Evolutionary conservation across 768 basidiomycete species (phyloP).

Genomic region (Naganishia vaughanmartiniae): DNA sequence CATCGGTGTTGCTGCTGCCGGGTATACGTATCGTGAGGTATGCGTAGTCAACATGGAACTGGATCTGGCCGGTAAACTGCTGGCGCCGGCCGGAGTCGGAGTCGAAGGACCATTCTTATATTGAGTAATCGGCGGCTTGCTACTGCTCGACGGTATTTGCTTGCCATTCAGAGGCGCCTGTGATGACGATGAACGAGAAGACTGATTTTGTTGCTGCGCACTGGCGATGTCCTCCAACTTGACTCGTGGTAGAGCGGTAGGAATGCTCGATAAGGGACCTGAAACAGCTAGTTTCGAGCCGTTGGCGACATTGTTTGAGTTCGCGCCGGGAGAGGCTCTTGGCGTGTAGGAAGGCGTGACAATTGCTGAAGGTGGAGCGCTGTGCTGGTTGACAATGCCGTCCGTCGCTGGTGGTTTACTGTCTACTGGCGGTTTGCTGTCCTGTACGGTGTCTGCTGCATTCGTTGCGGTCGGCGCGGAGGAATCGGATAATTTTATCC

Average conservation of each 20-base stretch:
- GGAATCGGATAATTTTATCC: constrained; percentile 11
- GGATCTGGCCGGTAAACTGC: not conserved
- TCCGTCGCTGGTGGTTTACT: not conserved
- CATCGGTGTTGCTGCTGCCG: constrained; percentile 18
- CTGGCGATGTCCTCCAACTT: constrained; percentile 20
- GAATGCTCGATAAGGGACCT: not conserved
- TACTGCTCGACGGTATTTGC: not conserved
- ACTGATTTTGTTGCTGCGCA: constrained; percentile 10
- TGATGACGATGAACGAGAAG: constrained; percentile 1
- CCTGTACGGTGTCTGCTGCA: not conserved
- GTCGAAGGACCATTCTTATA: constrained; percentile 1
- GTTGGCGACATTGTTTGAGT: not conserved
- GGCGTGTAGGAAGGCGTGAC: not conserved
- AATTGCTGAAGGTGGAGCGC: not conserved
- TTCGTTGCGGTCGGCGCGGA: not conserved
- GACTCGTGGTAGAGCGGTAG: constrained; percentile 10
- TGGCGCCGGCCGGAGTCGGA: not conserved
- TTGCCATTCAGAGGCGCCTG: constrained; percentile 11
- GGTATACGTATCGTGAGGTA: constrained; percentile 20
- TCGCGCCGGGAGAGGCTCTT: not conserved
- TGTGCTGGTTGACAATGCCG: not conserved
- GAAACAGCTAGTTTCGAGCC: constrained; percentile 4
- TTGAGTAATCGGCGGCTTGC: not conserved
- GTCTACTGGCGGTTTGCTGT: constrained; percentile 1
- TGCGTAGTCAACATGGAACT: constrained; percentile 19